Evolutionary conservation across 768 basidiomycete species (phyloP).

Genomic region (Lactarius pseudohatsudake): DNA sequence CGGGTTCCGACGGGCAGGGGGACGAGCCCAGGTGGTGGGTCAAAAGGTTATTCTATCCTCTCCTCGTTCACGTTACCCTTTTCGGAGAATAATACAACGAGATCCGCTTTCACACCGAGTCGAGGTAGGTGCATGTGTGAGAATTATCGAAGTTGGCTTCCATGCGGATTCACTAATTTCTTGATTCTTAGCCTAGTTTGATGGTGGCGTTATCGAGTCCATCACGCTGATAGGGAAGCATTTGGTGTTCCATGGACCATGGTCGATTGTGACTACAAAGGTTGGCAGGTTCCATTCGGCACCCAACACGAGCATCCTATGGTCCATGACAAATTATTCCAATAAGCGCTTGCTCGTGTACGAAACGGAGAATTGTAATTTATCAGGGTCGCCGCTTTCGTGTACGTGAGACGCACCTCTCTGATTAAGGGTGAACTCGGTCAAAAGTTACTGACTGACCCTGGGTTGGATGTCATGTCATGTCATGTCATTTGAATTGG

Average conservation of each 20-base stretch:
- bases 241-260: not conserved
- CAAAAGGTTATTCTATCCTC: not conserved
- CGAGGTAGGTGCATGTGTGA: constrained; percentile 6
- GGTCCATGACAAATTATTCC: constrained; percentile 7
- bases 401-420: constrained; percentile 9
- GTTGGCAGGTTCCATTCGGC: constrained; percentile 11
- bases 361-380: not conserved
- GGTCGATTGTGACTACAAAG: not conserved
- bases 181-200: not conserved
- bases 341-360: not conserved
- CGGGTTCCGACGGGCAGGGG: not conserved
- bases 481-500: constrained; percentile 5
- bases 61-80: not conserved
- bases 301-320: not conserved
- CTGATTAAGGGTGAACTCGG: not conserved
- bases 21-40: not conserved
- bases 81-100: not conserved
- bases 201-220: constrained; percentile 20
- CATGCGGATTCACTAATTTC: constrained; percentile 11
- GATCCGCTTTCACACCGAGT: constrained; percentile 4
- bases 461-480: not conserved
- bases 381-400: not conserved
- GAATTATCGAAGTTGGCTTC: not conserved
- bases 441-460: not conserved
- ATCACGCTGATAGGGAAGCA: not conserved